Conservation (phyloP, 495 filamentous ascomycete genomes). For the Penicillium fimorum region DNA sequence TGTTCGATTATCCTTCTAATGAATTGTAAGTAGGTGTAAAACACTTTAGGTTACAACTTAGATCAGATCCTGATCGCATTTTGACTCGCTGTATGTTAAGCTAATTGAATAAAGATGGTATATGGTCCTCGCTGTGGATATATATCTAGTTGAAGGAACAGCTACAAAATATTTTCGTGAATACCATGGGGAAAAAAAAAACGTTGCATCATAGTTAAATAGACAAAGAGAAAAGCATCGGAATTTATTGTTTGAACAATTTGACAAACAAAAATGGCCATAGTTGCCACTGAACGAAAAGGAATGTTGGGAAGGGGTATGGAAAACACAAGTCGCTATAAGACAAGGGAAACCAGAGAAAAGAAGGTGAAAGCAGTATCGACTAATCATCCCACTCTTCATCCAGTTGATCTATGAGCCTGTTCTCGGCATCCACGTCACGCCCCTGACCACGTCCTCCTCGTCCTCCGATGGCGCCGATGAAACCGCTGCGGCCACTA, state of each 20-base stretch:
- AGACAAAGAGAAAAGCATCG: not conserved
- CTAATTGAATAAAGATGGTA: not conserved
- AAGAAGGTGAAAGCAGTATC: not conserved
- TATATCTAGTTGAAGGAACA: not conserved
- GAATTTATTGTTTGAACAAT: not conserved
- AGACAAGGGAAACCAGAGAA: not conserved
- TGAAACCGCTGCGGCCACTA: conserved; percentile 30
- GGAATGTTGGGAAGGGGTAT: not conserved
- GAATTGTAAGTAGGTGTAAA: not conserved
- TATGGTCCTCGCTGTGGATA: not conserved
- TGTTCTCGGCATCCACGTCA: conserved; percentile 79
- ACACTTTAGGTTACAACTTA: not conserved
- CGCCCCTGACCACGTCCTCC: conserved; percentile 39
- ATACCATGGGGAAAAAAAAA: not conserved
- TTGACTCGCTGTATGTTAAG: not conserved
- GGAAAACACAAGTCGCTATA: not conserved
- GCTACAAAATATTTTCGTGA: not conserved
- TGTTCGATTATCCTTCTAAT: not conserved
- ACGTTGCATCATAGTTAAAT: not conserved
- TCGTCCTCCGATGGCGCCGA: conserved; percentile 39
- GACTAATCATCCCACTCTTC: conserved; percentile 69
- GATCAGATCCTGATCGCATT: not conserved
- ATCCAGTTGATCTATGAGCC: conserved; percentile 92
- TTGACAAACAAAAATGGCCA: not conserved
- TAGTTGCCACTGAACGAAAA: not conserved